Conservation (phyloP, 257 asterid species). For the Fraxinus quadrangulata region DNA sequence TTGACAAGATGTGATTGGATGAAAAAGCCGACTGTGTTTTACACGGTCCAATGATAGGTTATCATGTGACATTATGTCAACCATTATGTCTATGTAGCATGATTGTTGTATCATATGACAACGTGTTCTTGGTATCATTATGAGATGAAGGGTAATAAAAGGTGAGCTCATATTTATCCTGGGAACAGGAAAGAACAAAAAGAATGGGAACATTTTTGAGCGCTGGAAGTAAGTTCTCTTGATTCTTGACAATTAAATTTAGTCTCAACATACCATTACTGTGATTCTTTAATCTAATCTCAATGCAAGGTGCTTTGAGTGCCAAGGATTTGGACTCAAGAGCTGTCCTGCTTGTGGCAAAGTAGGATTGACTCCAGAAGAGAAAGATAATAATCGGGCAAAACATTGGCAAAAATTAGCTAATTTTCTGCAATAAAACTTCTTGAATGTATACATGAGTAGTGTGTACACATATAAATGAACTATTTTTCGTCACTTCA, state of each 20-base stretch:
- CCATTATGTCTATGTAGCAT: too few relatives aligned
- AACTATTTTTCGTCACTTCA: neutral
- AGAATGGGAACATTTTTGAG: slow-evolving; percentile 86
- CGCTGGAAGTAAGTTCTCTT: slow-evolving; percentile 70
- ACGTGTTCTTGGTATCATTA: neutral
- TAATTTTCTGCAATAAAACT: neutral
- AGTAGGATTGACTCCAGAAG: slow-evolving; percentile 91
- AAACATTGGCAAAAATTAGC: neutral
- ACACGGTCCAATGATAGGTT: too few relatives aligned
- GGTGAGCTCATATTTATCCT: slow-evolving; percentile 9
- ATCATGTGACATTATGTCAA: too few relatives aligned
- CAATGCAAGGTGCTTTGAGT: slow-evolving; percentile 70
- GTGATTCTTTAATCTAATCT: neutral
- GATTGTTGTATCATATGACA: too few relatives aligned
- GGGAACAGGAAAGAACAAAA: slow-evolving; percentile 93
- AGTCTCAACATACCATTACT: neutral
- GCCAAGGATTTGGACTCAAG: slow-evolving; percentile 86
- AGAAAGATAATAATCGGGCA: slow-evolving; percentile 50
- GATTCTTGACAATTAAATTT: neutral
- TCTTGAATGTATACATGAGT: neutral
- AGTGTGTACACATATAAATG: neutral
- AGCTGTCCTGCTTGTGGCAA: slow-evolving; percentile 78
- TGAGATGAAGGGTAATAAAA: neutral
- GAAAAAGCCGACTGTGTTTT: too few relatives aligned
- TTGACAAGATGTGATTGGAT: too few relatives aligned